Percentiles rank a stretch among this genome's conserved stretches.
Conservation (phyloP, 1,284 basidiomycete species). For the Boletus mariae region DNA sequence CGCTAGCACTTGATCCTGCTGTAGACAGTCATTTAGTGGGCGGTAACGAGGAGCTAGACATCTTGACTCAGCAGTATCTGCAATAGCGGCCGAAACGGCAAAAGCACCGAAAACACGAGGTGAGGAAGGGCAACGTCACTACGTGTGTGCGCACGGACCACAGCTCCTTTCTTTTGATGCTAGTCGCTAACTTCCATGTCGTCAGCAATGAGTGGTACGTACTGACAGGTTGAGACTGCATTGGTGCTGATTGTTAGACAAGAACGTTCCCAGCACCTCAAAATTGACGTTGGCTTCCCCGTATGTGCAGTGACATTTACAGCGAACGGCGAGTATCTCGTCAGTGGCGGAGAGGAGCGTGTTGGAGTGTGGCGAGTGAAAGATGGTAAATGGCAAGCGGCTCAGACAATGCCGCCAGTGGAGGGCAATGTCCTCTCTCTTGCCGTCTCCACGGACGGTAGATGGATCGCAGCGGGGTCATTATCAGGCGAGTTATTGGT, state of each 20-base stretch:
- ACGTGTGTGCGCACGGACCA: too few species aligned
- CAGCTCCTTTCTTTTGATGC: too few species aligned
- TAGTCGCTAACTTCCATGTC: too few species aligned
- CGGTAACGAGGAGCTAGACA: too few species aligned
- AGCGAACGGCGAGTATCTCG: conserved; percentile 6
- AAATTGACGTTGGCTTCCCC: neutral
- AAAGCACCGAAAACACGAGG: too few species aligned
- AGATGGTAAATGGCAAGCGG: neutral
- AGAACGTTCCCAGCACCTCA: neutral
- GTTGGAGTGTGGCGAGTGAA: conserved; percentile 9
- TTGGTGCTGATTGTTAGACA: neutral
- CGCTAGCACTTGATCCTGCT: too few species aligned
- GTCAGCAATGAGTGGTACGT: neutral
- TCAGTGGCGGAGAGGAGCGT: conserved; percentile 6
- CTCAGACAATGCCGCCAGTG: neutral
- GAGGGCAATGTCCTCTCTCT: conserved; percentile 4
- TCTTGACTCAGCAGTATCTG: too few species aligned
- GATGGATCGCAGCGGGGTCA: conserved; percentile 12
- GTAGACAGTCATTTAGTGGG: too few species aligned
- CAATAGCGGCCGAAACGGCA: too few species aligned
- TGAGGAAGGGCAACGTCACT: too few species aligned
- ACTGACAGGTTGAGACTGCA: neutral
- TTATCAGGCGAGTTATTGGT: conserved; percentile 7
- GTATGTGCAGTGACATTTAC: conserved; percentile 8
- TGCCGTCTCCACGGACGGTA: conserved; percentile 9